Evolutionary conservation across 805 yeast species (phyloP).

Genomic region (Teunomyces stri): DNA sequence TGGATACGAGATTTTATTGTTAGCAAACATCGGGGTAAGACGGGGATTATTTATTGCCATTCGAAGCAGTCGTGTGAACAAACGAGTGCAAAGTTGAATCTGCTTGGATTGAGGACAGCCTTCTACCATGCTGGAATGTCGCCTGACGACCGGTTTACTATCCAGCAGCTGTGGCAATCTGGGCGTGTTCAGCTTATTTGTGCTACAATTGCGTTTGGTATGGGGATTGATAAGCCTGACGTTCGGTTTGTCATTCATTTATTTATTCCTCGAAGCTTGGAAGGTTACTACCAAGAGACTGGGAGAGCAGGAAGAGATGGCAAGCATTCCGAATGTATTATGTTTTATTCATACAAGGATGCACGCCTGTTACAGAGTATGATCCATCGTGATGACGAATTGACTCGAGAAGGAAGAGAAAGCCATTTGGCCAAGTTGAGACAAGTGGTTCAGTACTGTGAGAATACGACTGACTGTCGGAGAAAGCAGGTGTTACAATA

Average conservation of each 20-base stretch:
- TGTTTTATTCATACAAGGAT: constrained; percentile 79
- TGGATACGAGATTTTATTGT: constrained; percentile 59
- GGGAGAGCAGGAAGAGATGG: constrained; percentile 99
- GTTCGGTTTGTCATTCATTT: constrained; percentile 89
- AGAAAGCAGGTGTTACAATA: constrained; percentile 85
- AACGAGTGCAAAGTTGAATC: constrained; percentile 58
- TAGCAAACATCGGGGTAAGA: constrained; percentile 48
- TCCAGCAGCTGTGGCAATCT: constrained; percentile 84
- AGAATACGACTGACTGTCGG: constrained; percentile 86
- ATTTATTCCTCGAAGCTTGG: constrained; percentile 84
- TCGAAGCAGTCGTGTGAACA: constrained; percentile 87
- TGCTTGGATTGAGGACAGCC: constrained; percentile 63
- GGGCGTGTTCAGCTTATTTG: constrained; percentile 75
- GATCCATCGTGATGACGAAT: constrained; percentile 73
- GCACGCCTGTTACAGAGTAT: constrained; percentile 71
- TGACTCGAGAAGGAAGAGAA: constrained; percentile 63
- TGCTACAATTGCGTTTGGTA: constrained; percentile 98
- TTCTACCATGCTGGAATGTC: constrained; percentile 96
- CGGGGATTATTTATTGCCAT: constrained; percentile 93
- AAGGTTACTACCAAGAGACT: constrained; percentile 97
- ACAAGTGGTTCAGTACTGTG: constrained; percentile 89
- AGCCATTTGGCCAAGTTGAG: constrained; percentile 73
- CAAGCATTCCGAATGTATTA: constrained; percentile 69
- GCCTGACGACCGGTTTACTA: constrained; percentile 62
- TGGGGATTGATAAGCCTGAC: constrained; percentile 98